Evolutionary conservation across 306 rosid species (phyloP), one percentile per base, ranked within the genome.

Genomic region (Glycine soja): DNA sequence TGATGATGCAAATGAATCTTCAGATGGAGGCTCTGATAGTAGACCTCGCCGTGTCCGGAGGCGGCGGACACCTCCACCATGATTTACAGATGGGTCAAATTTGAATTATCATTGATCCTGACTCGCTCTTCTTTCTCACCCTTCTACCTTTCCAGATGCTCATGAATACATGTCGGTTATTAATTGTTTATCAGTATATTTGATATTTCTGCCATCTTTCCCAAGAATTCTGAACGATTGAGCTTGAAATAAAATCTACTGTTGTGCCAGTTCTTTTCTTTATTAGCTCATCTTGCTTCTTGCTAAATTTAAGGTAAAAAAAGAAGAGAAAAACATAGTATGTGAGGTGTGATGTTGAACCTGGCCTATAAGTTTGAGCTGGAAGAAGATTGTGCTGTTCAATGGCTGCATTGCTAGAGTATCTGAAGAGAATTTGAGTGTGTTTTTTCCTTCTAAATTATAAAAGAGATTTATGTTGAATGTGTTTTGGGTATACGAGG

Each of bases 1-100:
- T 50, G 98, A 93, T 46, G 94, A 88, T 74, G 94, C 91, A 47
- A 91, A 91, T 5, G 96, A 91, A 24, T 87, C 97, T 19, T 93
- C 99, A 3, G 99, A 95, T 40, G 98, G 89, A 45, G 94, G 86
- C 18, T 90, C 96, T 12, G 90, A 87, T 61, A 72, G 85, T 69
- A 83, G 88, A 90, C 88, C 92, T 85, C 96, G 87, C 53, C 91
- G 86, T 0, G 72, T 88, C 43, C 78, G 90, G 67, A 88, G 90
- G 88, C 86, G 91, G 52, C 78, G 88, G 51, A 78, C 92, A 40
- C 99, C 98, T 84, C 86, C 73, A 66, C 92, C 90, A 10, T 95
- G 90, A 92, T 38, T 10, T 75, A 42, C 79, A 74, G 78, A 67
- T 57, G 32, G 36, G 63, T 79, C 62, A n/a, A 75, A 57, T 57